phyloP scores from a whole-genome alignment of 352 stramenopile genomes.

The Globisporangium iwayamae region DNA sequence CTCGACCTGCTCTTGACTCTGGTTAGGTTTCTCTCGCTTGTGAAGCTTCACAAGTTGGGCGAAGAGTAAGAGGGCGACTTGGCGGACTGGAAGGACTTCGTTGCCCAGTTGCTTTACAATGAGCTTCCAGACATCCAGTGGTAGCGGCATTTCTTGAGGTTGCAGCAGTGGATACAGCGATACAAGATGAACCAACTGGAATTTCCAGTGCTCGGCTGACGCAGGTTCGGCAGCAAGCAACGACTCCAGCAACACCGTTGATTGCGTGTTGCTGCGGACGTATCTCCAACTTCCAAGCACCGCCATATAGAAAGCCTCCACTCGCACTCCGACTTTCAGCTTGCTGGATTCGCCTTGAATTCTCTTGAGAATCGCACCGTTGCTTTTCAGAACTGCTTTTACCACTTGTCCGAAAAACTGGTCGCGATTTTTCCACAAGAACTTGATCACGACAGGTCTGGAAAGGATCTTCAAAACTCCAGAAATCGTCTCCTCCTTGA shows the following conservation, averaged over 20 bases:
- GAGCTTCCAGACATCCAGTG: constrained; percentile 44
- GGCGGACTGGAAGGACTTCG: constrained; percentile 63
- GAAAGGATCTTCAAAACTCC: constrained; percentile 40
- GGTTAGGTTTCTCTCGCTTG: constrained; percentile 23
- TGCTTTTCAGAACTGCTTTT: constrained; percentile 41
- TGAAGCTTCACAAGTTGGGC: constrained; percentile 47
- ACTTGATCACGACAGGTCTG: constrained; percentile 29
- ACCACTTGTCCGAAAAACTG: constrained; percentile 37
- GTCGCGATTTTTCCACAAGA: constrained; percentile 49
- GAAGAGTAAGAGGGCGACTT: constrained; percentile 50
- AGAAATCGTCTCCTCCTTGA: constrained; percentile 41
- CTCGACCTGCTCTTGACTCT: constrained; percentile 4
- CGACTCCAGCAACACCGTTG: constrained; percentile 23
- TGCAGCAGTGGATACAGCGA: constrained; percentile 64
- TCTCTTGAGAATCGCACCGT: constrained; percentile 43
- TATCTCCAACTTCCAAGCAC: constrained; percentile 56
- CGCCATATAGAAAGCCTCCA: constrained; percentile 52
- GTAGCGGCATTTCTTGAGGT: constrained; percentile 32
- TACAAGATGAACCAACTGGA: constrained; percentile 73
- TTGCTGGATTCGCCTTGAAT: constrained; percentile 57
- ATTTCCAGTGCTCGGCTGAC: constrained; percentile 62
- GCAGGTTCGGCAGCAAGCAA: constrained; percentile 39
- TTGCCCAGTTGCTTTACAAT: constrained; percentile 46
- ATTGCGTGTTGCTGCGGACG: constrained; percentile 20
- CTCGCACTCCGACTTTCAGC: constrained; percentile 44